Base-by-base conservation (phyloP, 257 asterid genomes). In the Scutellaria minor region DNA sequence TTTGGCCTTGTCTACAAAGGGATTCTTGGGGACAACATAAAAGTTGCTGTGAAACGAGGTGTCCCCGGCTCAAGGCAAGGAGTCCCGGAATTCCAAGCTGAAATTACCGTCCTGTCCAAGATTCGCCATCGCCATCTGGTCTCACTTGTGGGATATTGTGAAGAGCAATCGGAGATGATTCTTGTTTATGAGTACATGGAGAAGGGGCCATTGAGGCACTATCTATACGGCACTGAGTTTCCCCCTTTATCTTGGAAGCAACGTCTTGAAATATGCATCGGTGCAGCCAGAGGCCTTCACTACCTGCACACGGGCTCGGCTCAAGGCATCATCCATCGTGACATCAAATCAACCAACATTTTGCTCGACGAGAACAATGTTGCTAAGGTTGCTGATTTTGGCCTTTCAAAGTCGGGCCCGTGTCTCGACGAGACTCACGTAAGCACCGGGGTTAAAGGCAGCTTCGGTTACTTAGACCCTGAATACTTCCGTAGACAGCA, bases 271-370 rank as follows among this genome's bases (percentile, higher is more conserved):
- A 81, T 90, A 62, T 90, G 96, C 87, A 88, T 90, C 6, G 96
- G 96, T n/a, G 95, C 96, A 10, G 96, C 96, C 18, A 65, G 96
- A 67, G 96, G 96, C 7, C 82, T 90, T 20, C 96, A 90, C 69
- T 90, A 90, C 47, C 91, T 90, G 3, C 96, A 90, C 78, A 90
- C 96, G 0, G 96, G 96, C 6, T 88, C 88, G 1, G 90, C 92
- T 9, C 95, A 88, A 57, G 96, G 95, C 75, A 82, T 90, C 72
- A 90, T 90, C 53, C 96, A 90, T 44, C 88, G 96, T 0, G 96
- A 90, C 80, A 83, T 90, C 45, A 90, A 90, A 42, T 88, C 95
- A 1, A 86, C 96, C 9, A 90, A 90, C 83, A 90, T 90, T 24
- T 57, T 90, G 66, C 87, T 90, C 0, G 96, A 90, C 5, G 82